Evolutionary conservation across 2,329 filamentous ascomycete species (phyloP).

Genomic region (Blastomyces gilchristii): DNA sequence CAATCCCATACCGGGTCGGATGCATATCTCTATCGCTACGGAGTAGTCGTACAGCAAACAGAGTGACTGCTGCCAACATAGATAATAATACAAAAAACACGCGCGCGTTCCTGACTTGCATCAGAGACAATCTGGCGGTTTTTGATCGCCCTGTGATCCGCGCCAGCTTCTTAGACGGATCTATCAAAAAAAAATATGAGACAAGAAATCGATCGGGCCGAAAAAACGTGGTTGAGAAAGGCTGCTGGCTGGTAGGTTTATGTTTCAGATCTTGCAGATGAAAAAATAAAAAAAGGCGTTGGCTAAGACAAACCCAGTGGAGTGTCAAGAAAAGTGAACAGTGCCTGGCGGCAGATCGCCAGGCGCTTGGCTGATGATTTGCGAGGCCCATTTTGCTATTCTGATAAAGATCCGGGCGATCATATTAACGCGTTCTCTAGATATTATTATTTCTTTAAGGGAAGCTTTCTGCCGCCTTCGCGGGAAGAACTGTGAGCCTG

Average conservation of each 20-base stretch:
- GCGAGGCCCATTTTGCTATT: not conserved
- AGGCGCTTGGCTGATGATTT: not conserved
- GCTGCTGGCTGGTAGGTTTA: not conserved
- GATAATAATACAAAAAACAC: not conserved
- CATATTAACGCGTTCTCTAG: not conserved
- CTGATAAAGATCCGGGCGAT: not conserved
- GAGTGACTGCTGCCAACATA: not conserved
- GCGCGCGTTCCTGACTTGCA: not conserved
- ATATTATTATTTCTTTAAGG: not conserved
- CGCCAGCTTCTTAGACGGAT: not conserved
- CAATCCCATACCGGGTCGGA: too few species aligned
- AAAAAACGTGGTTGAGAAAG: not conserved
- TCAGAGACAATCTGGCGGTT: not conserved
- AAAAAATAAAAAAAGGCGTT: not conserved
- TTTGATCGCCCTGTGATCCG: slow-evolving; percentile 2
- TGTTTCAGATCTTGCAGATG: slow-evolving; percentile 2
- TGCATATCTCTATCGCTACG: too few species aligned
- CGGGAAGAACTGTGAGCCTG: not conserved
- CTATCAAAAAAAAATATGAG: not conserved
- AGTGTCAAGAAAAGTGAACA: not conserved
- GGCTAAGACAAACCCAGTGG: not conserved
- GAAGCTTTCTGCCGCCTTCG: not conserved
- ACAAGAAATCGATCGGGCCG: not conserved
- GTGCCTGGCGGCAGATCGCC: not conserved
- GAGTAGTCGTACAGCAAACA: too few species aligned